A percentile compares a stretch with the other conserved stretches of the same genome.
These are phyloP conservation scores for Chloromonas sp. DNA, from an alignment of 163 green algal genomes.

Conservation along the genomic window DNA sequence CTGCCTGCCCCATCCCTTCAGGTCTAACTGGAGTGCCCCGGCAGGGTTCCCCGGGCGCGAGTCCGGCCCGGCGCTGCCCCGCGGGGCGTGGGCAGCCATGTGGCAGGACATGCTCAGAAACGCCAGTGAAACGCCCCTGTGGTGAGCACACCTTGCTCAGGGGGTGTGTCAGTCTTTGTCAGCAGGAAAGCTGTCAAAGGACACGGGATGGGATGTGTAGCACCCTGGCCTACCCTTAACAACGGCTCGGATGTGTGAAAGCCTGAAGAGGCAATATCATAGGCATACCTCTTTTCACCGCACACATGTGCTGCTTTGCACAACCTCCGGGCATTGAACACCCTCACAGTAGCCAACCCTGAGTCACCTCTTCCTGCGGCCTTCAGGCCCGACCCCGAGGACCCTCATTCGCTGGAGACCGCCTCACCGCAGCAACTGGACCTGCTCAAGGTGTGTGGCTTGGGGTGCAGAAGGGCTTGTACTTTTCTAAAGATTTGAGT, in stretches of 20 bases:
- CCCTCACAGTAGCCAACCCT: not conserved
- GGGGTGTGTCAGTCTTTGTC: too few relatives aligned
- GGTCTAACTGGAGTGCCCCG: not conserved
- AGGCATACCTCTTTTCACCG: too few relatives aligned
- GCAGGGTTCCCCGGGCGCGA: not conserved
- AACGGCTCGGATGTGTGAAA: too few relatives aligned
- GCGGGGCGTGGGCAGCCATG: not conserved
- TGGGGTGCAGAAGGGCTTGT: too few relatives aligned
- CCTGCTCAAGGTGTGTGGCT: too few relatives aligned
- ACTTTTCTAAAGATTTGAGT: too few relatives aligned
- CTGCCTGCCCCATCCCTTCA: not conserved
- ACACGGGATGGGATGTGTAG: too few relatives aligned
- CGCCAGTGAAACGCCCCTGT: not conserved
- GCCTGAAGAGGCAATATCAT: too few relatives aligned
- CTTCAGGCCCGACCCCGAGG: not conserved
- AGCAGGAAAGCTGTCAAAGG: too few relatives aligned
- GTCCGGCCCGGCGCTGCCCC: not conserved
- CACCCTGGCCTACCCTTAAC: too few relatives aligned
- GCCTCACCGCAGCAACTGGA: too few relatives aligned
- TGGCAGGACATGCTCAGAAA: not conserved
- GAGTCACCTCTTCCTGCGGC: not conserved
- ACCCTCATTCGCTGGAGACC: not conserved
- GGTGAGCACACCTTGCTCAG: not conserved
- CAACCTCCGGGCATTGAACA: too few relatives aligned
- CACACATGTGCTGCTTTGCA: not conserved